Conservation (phyloP, 2,329 filamentous ascomycete species). For the Beauveria medogensis region DNA sequence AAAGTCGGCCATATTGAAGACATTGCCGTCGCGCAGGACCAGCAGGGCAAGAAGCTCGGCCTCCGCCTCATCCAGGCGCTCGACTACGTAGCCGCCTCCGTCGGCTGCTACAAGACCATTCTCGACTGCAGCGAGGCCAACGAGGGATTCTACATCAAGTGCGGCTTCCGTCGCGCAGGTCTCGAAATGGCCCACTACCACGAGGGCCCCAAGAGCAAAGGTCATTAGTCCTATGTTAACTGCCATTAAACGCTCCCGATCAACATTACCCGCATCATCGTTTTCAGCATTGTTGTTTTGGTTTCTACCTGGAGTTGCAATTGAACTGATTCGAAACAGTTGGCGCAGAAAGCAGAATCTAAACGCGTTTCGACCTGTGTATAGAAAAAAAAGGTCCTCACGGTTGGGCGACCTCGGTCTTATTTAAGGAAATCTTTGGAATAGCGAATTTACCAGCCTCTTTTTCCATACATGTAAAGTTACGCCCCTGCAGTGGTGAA, state of each 20-base stretch:
- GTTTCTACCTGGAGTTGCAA: neutral
- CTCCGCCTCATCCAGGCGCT: conserved; percentile 88
- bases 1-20: conserved; percentile 95
- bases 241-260: neutral
- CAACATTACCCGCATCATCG: neutral
- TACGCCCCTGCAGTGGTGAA: neutral
- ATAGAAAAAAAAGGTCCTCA: neutral
- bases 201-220: conserved; percentile 46
- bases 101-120: conserved; percentile 96
- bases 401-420: neutral
- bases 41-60: conserved; percentile 96
- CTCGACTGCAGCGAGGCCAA: conserved; percentile 94
- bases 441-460: neutral
- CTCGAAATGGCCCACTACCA: conserved; percentile 98
- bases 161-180: conserved; percentile 85
- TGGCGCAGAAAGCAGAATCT: conserved; percentile 5
- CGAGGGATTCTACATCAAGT: conserved; percentile 97
- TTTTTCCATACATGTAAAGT: neutral
- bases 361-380: neutral
- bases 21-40: conserved; percentile 87
- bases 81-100: conserved; percentile 76
- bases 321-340: conserved; percentile 3
- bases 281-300: neutral
- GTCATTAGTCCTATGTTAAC: conserved; percentile 3
- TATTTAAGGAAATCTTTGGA: neutral